Conservation (phyloP, 192 early-diverging fungal genomes). For the Funneliformis geosporum region DNA sequence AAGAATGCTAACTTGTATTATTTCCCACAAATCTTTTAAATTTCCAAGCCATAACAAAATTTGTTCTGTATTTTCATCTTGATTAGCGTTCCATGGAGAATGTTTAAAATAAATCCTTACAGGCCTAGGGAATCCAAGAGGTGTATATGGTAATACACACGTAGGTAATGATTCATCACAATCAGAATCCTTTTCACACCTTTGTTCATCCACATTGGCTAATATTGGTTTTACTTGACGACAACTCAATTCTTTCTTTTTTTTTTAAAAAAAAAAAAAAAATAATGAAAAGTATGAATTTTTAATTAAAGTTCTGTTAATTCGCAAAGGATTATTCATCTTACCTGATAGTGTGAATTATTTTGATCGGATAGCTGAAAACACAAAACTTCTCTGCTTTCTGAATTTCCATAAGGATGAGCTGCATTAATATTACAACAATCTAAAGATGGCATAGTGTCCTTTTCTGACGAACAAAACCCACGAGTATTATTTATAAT, state of each 20-base stretch:
- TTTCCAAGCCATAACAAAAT: slow-evolving; percentile 66
- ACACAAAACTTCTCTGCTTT: slow-evolving; percentile 47
- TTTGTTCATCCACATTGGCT: slow-evolving; percentile 26
- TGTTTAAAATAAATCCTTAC: slow-evolving; percentile 56
- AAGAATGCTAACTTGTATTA: slow-evolving; percentile 66
- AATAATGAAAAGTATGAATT: slow-evolving; percentile 18
- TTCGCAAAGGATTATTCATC: no score
- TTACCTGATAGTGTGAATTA: not conserved
- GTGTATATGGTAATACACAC: slow-evolving; percentile 62
- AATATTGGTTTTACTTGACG: slow-evolving; percentile 47
- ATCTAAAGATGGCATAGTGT: slow-evolving; percentile 37
- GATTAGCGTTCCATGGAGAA: slow-evolving; percentile 39
- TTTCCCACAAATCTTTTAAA: slow-evolving; percentile 71
- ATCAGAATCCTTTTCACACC: slow-evolving; percentile 45
- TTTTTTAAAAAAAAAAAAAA: not conserved
- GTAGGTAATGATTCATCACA: slow-evolving; percentile 32
- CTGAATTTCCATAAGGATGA: slow-evolving; percentile 57
- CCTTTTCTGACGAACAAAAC: slow-evolving; percentile 34
- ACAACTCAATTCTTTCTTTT: slow-evolving; percentile 32
- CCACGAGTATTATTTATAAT: slow-evolving; percentile 21
- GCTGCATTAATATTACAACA: slow-evolving; percentile 61
- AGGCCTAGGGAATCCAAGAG: slow-evolving; percentile 45
- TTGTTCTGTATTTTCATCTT: slow-evolving; percentile 37
- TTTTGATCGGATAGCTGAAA: slow-evolving; percentile 38
- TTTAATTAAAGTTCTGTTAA: slow-evolving; percentile 1